Percentiles rank a stretch among this genome's conserved stretches.
Evolutionary conservation across 73 alveolate genomes (phyloP).

Genomic region (Durusdinium trenchii): DNA sequence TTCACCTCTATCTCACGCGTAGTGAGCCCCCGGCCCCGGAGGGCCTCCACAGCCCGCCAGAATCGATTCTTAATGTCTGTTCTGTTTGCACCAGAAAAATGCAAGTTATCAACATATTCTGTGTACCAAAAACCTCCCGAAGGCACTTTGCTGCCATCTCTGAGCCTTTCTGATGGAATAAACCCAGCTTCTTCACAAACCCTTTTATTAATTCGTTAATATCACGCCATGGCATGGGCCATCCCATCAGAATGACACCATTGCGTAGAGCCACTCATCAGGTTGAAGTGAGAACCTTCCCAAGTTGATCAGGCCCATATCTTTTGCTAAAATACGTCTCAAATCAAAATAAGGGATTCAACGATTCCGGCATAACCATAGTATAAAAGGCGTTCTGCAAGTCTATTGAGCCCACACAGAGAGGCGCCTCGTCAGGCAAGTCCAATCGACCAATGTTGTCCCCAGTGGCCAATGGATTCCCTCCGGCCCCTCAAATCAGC

Average conservation of each 20-base stretch:
- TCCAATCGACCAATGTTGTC: neutral
- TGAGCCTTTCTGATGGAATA: neutral
- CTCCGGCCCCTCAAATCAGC: neutral
- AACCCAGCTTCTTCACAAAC: neutral
- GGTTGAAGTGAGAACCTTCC: neutral
- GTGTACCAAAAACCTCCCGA: neutral
- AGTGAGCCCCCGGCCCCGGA: neutral
- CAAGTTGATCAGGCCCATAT: neutral
- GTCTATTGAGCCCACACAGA: neutral
- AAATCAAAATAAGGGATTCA: neutral
- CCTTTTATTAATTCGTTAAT: neutral
- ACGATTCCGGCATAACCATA: neutral
- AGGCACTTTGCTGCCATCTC: neutral
- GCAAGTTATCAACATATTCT: slow-evolving; percentile 3
- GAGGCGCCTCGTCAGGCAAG: neutral
- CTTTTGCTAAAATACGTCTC: neutral
- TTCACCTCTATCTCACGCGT: neutral
- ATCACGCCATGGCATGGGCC: slow-evolving; percentile 26
- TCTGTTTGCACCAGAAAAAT: neutral
- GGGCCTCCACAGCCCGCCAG: neutral
- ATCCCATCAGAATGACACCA: neutral
- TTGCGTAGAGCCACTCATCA: neutral
- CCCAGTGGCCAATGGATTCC: neutral
- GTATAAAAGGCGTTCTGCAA: slow-evolving; percentile 23
- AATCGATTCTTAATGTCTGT: neutral